Evolutionary conservation across 1,284 basidiomycete species (phyloP), one percentile per base, ranked within the genome.

Genomic region (Leccinum laetum): DNA sequence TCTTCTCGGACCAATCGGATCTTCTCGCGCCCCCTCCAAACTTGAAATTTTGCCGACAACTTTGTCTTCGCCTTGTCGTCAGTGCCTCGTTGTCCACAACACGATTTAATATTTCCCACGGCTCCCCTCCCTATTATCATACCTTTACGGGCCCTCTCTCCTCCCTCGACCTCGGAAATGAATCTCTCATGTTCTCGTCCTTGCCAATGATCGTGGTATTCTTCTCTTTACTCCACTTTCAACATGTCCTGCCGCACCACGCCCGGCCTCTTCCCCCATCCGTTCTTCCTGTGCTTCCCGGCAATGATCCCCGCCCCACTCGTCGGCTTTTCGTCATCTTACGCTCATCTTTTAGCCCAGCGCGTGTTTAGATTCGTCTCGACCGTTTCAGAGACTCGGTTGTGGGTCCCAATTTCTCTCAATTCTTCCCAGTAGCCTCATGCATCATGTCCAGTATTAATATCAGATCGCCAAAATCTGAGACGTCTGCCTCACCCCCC

Each of bases 181-280:
- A 78, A 78, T 39, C 65, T 60, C 73, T 78, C 73, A 75, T 78
- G 70, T 77, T 73, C 65, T 5, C 61, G 58, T 70, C 65, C 73
- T 67, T 67, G 39, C 67, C 46, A 63, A 58, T 63, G 68, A 72
- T 73, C 73, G 71, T 77, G 73, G 72, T 69, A 64, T 62, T 61
- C 72, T 74, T 69, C 66, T 61, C 46, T 62, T 68, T 18, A 66
- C 73, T 73, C 75, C 76, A 70, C 68, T 61, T 61, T 61, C 67
- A 76, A 68, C 72, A 74, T 73, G 75, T 68, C 69, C 73, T 67
- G 66, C 75, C 68, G 67, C 70, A 65, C 60, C 57, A 35, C 65
- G 58, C 59, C 63, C 68, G 70, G 68, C 65, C 71, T 70, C 70
- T 70, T 65, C 61, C 65, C 60, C 60, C 64, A 69, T 69, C 55